These are phyloP conservation scores for Senna tora DNA, from an alignment of 306 rosid species.

Conservation along the genomic window DNA sequence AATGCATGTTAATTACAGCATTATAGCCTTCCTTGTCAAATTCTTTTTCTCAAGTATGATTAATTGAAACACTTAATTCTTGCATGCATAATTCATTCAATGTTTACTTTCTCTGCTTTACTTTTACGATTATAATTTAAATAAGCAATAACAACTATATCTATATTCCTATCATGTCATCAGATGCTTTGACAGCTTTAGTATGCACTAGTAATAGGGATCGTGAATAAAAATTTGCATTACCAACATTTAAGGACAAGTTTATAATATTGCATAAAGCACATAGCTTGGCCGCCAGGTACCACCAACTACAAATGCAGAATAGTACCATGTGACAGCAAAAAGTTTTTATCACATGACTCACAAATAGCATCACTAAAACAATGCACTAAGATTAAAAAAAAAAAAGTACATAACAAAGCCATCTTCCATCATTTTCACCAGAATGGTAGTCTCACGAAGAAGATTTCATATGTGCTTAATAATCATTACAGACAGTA, in stretches of 20 bases:
- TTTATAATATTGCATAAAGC: constrained; percentile 9
- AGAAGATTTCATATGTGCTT: not conserved
- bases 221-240: constrained; percentile 1
- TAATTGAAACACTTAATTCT: not conserved
- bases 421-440: constrained; percentile 27
- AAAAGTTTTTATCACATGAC: constrained; percentile 29
- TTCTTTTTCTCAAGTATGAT: constrained; percentile 1
- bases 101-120: constrained; percentile 2
- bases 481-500: constrained; percentile 14
- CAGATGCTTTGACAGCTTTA: not conserved
- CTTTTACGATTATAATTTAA: constrained; percentile 3
- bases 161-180: constrained; percentile 4
- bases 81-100: constrained; percentile 6
- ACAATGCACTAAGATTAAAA: not conserved
- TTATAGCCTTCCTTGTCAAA: not conserved
- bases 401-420: not conserved
- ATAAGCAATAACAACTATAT: not conserved
- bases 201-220: not conserved
- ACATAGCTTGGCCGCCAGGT: not conserved
- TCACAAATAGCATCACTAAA: constrained; percentile 22
- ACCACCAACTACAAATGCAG: constrained; percentile 16
- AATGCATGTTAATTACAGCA: constrained; percentile 20
- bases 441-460: constrained; percentile 4
- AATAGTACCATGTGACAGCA: constrained; percentile 31
- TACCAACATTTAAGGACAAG: constrained; percentile 18